These are phyloP conservation scores for Carex cristatella DNA, from an alignment of 176 grass and related monocot genomes.

Conservation along the genomic window DNA sequence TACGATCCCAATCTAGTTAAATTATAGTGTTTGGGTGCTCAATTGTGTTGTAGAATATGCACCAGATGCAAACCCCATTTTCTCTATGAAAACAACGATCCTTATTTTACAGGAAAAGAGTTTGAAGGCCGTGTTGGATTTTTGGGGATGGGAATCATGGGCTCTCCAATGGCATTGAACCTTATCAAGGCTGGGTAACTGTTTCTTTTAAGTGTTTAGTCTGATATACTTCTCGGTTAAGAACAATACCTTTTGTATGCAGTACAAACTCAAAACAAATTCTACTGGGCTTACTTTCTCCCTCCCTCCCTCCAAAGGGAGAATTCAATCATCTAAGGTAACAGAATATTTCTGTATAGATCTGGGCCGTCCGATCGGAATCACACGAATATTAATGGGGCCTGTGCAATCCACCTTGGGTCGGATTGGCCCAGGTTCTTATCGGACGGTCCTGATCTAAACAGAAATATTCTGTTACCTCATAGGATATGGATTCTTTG, in stretches of 20 bases:
- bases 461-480: too few species aligned
- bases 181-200: slow-evolving; percentile 64
- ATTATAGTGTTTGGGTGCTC: not conserved
- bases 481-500: too few species aligned
- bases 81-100: not conserved
- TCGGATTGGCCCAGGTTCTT: too few species aligned
- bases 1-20: not conserved
- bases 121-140: slow-evolving; percentile 72
- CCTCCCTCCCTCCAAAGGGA: not conserved
- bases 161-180: slow-evolving; percentile 63
- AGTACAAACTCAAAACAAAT: too few species aligned
- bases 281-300: not conserved
- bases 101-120: slow-evolving; percentile 24
- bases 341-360: too few species aligned
- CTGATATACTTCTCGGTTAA: not conserved
- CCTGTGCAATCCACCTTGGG: too few species aligned
- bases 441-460: too few species aligned
- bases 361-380: too few species aligned
- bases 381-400: too few species aligned
- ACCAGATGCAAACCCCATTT: slow-evolving; percentile 6
- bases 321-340: too few species aligned
- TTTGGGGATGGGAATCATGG: slow-evolving; percentile 82
- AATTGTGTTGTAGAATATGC: slow-evolving; percentile 11
- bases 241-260: not conserved
- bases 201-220: not conserved